These are phyloP conservation scores for Tympanopsis confertula DNA, from an alignment of 2,329 filamentous ascomycete species.

Conservation along the genomic window DNA sequence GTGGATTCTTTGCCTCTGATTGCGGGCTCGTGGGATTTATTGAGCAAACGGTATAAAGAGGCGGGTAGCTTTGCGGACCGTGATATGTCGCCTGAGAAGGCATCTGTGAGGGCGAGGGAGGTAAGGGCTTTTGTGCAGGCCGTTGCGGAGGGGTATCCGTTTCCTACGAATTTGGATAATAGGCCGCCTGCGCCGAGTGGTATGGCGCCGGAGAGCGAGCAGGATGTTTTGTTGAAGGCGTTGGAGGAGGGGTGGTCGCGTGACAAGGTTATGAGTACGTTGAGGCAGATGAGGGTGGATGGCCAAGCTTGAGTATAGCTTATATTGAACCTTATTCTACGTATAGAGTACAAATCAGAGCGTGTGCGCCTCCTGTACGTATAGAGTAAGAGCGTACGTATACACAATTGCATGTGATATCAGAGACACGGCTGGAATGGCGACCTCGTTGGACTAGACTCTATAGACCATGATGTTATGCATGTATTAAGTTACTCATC, in stretches of 20 bases:
- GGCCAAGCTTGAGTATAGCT: slow-evolving; percentile 12
- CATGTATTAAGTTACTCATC: too few species aligned
- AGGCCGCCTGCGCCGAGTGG: slow-evolving; percentile 40
- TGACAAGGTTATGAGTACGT: slow-evolving; percentile 23
- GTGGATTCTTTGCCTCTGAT: slow-evolving; percentile 38
- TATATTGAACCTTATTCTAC: too few species aligned
- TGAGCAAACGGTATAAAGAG: slow-evolving; percentile 10
- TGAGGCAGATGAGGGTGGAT: slow-evolving; percentile 24
- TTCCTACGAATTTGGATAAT: slow-evolving; percentile 48
- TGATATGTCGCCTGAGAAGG: slow-evolving; percentile 17
- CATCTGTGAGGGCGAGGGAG: slow-evolving; percentile 18
- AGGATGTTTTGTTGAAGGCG: slow-evolving; percentile 33
- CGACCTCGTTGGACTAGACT: too few species aligned
- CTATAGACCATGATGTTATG: too few species aligned
- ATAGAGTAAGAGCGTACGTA: too few species aligned
- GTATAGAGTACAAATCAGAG: too few species aligned
- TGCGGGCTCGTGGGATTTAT: slow-evolving; percentile 27
- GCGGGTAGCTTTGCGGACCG: slow-evolving; percentile 4
- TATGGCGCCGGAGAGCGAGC: slow-evolving; percentile 49
- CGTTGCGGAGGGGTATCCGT: slow-evolving; percentile 46
- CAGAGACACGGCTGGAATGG: too few species aligned
- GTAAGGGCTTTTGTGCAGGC: slow-evolving; percentile 34
- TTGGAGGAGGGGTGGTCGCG: slow-evolving; percentile 27
- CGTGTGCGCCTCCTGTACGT: too few species aligned
- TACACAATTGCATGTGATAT: too few species aligned